Base-by-base conservation (phyloP, 2,329 filamentous ascomycete genomes). In the Thielaviopsis ethacetica region DNA sequence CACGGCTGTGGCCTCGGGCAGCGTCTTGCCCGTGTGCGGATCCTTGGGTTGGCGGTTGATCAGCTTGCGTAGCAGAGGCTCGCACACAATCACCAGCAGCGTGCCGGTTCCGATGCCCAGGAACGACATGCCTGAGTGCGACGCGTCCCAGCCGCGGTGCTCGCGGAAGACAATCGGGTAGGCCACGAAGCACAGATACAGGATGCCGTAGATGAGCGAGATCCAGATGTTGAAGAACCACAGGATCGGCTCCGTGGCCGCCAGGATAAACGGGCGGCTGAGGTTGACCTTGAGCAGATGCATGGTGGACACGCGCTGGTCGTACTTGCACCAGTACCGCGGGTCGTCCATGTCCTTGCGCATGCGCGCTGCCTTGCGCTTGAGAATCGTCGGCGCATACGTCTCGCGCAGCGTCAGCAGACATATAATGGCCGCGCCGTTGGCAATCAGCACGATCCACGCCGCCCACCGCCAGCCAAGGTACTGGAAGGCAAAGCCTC, bases 181-280 rank as follows among this genome's bases (percentile, higher is more conserved):
- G 13, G 88, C 88, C 17, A 94, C 85, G 72, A 95, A 95, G 71
- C 88, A 94, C 34, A 95, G 81, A 66, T 93, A 93, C 1, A 96
- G 75, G 49, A 95, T 89, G 19, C 83, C 87, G 68, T 95, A 95
- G 41, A 95, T 81, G 47, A 95, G 73, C 0, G 86, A 91, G 67
- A 91, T 86, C 84, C 86, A 82, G 17, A 79, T 65, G 60, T 81
- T 81, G 65, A 91, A 80, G 64, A 83, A 84, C 80, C 81, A 83
- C 52, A 84, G 65, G 59, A 96, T 95, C 0, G 90, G 91, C 65
- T 96, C 91, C 0, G 83, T 88, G 52, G 85, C 78, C 17, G 84
- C 81, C 69, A 95, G 82, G 1, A 85, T 72, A 61, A 95, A 86
- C 0, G 91, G 91, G 0, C 90, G 78, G 59, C 82, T 82, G 19